phyloP scores from a whole-genome alignment of 2,329 filamentous ascomycete species.

The Colletotrichum sp. region DNA sequence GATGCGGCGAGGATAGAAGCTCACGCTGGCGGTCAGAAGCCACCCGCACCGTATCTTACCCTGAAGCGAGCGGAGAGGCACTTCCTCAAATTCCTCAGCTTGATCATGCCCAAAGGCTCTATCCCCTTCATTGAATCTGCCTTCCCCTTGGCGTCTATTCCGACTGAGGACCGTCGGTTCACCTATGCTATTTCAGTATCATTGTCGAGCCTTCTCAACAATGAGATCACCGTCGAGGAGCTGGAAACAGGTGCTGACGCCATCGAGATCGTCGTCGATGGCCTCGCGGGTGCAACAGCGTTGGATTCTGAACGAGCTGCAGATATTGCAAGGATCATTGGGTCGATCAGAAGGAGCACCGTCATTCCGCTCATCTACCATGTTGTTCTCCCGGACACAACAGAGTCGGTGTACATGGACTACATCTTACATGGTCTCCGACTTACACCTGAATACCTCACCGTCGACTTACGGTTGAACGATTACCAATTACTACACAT shows the following conservation, averaged over 20 bases:
- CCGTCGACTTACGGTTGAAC: constrained; percentile 64
- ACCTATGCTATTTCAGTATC: constrained; percentile 72
- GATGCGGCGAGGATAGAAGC: constrained; percentile 14
- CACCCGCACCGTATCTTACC: constrained; percentile 65
- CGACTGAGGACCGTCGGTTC: constrained; percentile 64
- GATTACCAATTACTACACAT: constrained; percentile 56
- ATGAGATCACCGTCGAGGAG: constrained; percentile 65
- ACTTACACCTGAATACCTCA: constrained; percentile 67
- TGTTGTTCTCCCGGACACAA: constrained; percentile 41
- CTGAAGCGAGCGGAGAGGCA: constrained; percentile 73
- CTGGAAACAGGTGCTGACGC: constrained; percentile 72
- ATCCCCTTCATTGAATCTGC: constrained; percentile 67
- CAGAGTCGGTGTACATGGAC: constrained; percentile 52
- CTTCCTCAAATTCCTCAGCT: constrained; percentile 71
- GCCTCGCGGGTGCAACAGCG: constrained; percentile 13
- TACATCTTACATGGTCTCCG: constrained; percentile 65
- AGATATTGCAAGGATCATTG: constrained; percentile 62
- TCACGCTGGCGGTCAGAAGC: constrained; percentile 35
- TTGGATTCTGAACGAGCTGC: constrained; percentile 41
- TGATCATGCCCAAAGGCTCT: constrained; percentile 59
- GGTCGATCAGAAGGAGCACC: constrained; percentile 66
- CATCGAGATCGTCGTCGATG: constrained; percentile 64
- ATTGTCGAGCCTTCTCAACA: constrained; percentile 59
- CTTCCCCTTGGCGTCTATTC: constrained; percentile 68
- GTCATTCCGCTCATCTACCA: constrained; percentile 65